These are phyloP conservation scores for Phytophthora podocarpi DNA, from an alignment of 352 stramenopile genomes.

Conservation along the genomic window DNA sequence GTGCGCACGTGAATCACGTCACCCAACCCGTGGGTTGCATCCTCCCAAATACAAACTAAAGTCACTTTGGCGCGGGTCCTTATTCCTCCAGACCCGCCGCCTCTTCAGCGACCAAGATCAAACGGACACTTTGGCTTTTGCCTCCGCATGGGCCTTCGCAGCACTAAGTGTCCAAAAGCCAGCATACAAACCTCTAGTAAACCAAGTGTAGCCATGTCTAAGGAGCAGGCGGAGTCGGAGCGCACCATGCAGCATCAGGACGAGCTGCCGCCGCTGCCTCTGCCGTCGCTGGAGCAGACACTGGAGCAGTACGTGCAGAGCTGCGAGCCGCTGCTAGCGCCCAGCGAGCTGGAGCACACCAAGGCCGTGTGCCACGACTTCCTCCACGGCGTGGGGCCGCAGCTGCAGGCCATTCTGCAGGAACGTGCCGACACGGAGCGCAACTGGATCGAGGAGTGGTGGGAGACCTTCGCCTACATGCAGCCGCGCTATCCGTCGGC, in stretches of 20 bases:
- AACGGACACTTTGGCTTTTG: conserved; percentile 34
- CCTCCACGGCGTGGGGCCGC: conserved; percentile 82
- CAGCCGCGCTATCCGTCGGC: conserved; percentile 94
- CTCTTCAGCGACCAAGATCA: conserved; percentile 27
- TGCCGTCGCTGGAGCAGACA: conserved; percentile 94
- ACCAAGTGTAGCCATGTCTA: conserved; percentile 23
- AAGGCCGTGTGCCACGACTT: conserved; percentile 93
- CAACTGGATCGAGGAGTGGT: conserved; percentile 95
- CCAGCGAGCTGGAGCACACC: conserved; percentile 89
- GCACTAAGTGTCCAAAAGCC: conserved; percentile 12
- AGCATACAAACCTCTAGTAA: background rate
- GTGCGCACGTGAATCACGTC: conserved; percentile 5
- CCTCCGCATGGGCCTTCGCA: conserved; percentile 26
- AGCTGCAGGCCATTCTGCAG: conserved; percentile 91
- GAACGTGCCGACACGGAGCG: conserved; percentile 83
- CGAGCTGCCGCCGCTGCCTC: conserved; percentile 91
- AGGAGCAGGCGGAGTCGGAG: conserved; percentile 44
- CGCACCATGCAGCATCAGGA: conserved; percentile 85
- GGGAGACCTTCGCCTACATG: conserved; percentile 97
- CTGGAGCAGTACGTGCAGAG: conserved; percentile 93
- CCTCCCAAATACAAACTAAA: conserved; percentile 17
- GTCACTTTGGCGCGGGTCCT: conserved; percentile 4
- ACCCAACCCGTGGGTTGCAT: conserved; percentile 11
- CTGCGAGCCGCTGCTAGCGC: conserved; percentile 88
- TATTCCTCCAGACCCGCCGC: conserved; percentile 11